These are phyloP conservation scores for Penicillium subrubescens DNA, from an alignment of 495 filamentous ascomycete genomes.

Conservation along the genomic window DNA sequence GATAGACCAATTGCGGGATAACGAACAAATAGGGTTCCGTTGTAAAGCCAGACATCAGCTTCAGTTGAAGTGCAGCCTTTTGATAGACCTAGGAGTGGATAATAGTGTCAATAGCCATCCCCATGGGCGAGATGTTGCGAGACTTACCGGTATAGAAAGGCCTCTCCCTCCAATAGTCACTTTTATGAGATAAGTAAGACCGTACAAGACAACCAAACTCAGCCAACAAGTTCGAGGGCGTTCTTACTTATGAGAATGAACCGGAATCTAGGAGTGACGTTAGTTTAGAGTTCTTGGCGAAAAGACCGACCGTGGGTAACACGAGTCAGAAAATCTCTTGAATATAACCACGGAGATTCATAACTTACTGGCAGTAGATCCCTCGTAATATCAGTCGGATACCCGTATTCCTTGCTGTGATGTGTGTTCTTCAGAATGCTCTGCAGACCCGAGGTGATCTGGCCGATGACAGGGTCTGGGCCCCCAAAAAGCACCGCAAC, in stretches of 20 bases:
- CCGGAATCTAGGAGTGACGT: constrained; percentile 40
- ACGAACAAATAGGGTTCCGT: constrained; percentile 60
- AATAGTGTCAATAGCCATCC: neutral
- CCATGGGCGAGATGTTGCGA: neutral
- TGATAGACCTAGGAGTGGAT: constrained; percentile 31
- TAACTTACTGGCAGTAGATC: constrained; percentile 46
- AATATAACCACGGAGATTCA: neutral
- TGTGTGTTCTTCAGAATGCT: constrained; percentile 48
- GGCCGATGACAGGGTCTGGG: constrained; percentile 27
- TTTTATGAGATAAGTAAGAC: constrained; percentile 18
- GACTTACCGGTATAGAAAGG: constrained; percentile 52
- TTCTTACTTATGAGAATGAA: constrained; percentile 49
- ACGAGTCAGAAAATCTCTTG: neutral
- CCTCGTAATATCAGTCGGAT: constrained; percentile 50
- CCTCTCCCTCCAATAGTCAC: constrained; percentile 51
- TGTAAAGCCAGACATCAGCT: constrained; percentile 85
- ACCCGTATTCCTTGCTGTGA: constrained; percentile 41
- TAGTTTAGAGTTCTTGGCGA: constrained; percentile 12
- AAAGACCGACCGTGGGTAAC: neutral
- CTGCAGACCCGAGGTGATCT: constrained; percentile 39
- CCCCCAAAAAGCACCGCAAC: constrained; percentile 31
- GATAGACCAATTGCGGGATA: neutral
- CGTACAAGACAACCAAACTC: neutral
- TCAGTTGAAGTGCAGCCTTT: constrained; percentile 74
- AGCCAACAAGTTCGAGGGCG: neutral